Base-by-base conservation (phyloP, 2,329 filamentous ascomycete species). In the Ascocoryne sarcoides region DNA sequence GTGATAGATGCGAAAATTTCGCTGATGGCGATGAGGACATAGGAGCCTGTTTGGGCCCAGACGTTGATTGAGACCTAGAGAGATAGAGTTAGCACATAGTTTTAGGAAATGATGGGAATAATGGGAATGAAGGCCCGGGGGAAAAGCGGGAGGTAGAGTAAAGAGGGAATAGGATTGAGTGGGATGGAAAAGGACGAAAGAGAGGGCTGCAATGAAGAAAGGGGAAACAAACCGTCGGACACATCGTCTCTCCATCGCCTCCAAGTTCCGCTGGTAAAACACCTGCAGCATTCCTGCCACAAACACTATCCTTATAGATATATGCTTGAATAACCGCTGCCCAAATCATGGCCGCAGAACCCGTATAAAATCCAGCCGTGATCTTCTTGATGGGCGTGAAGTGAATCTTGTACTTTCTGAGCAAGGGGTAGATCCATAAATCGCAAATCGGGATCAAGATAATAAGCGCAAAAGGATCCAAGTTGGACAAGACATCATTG, bases 361-460 rank as follows among this genome's bases (percentile, higher is more conserved):
- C 80, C 42, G 82, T 67, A 48, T 77, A 60, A 68, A 88, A 88
- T 36, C 83, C 84, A 5, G 68, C 60, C 1, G 80, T 71, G 62
- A 89, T 87, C 59, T 79, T 79, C 67, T 81, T 86, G 64, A 88
- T 82, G 31, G 82, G 84, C 0, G 73, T 82, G 66, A 88, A 84
- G 40, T 69, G 66, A 57, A 87, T 71, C 32, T 73, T 74, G 19
- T 70, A 44, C 54, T 72, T 76, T 54, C 79, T 76, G 42, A 88
- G 70, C 14, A 69, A 57, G 0, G 84, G 84, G 62, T 87, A 89
- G 43, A 89, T 52, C 28, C 79, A n/a, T 19, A 67, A 68, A 56
- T 89, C 83, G 48, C 79, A 72, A 46, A 88, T 64, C 2, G 82
- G 82, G 36, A 87, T 82, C 61, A 88, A 74, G 55, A 89, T 76